Evolutionary conservation across 106 monocot genomes (phyloP), one percentile per base, ranked within the genome.

Genomic region (Alisma plantagoaquatica): DNA sequence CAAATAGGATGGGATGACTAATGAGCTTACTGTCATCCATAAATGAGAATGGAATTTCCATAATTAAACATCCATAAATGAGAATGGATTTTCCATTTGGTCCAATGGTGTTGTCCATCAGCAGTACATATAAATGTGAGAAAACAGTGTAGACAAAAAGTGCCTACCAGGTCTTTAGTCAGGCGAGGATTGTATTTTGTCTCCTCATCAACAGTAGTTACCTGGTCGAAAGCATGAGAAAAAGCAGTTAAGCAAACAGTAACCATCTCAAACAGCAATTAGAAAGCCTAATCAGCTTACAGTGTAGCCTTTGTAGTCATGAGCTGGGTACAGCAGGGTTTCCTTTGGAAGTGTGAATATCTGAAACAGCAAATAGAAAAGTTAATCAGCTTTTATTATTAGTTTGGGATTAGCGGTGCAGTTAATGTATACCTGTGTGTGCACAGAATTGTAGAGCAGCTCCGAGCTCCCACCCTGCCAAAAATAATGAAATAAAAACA

Each of bases 221-320:
- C 85, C 91, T 91, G 56, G 33, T 38, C 6, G 4, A 52, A 26
- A 23, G 27, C 9, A 15, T 53, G 33, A 54, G 44, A 12, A 65
- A 2, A 7, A 19, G 32, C 2, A 43, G 29, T 1, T 16, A 4
- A 33, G 24, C 20, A 14, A 10, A 53, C 24, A 53, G 9, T 19
- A n/a, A 53, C 6, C 21, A 10, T 24, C 27, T 24, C 22, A 4
- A 12, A 53, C 15, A 53, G 22, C 21, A 22, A 53, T 26, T 24
- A 27, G 27, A 55, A 11, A 15, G n/a, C 16, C 21, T 17, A 61
- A 44, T 15, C 14, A 31, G 25, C 78, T 72, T 70, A 96, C 94
- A 7, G 84, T 78, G 70, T 78, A 96, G 10, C 94, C 94, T 56
- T 76, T 84, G 49, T 96, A 96, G 64, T 96, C 94, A 83, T 94